Base-by-base conservation (phyloP, 2,329 filamentous ascomycete species). In the Chrysoporthe cubensis region DNA sequence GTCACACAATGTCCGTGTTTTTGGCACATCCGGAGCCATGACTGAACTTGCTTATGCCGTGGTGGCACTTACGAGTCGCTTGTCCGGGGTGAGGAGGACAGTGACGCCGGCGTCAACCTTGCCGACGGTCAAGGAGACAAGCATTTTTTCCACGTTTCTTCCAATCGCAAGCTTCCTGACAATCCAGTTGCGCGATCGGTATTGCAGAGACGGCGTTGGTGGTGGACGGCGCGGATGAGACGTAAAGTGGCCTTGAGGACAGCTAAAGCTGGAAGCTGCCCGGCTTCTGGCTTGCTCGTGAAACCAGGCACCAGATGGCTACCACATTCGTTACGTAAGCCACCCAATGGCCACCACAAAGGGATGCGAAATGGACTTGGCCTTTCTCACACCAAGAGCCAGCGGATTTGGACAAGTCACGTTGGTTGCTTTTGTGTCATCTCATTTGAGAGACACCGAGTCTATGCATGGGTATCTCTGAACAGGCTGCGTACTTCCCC, bases 41-140 rank as follows among this genome's bases (percentile, higher is more conserved):
- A n/a, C 2, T 9, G 52, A 13, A 26, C n/a, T 8, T 44, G 37
- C 42, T 32, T 11, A 26, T 56, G 40, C 37, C 9, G 11, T 5
- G 42, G 21, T 43, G 18, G 2, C 48, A 80, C 90, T 76, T 88
- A 97, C 95, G 75, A 99, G 87, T 78, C 96, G 91, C 82, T 98
- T 98, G 81, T 99, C 96, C 78, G 97, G 92, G 60, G 96, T 99
- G 76, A 99, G 84, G 66, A 99, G 90, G 71, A 99, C 96, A 62
- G 96, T 97, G 78, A 99, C 95, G 81, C 96, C 96, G 76, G 96
- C 96, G 81, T 99, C 96, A 81, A 99, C 96, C 84, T 99, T 99
- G 85, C 96, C 96, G 81, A 99, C 96, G 62, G 95, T 98, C 78
- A 99, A 87, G 73, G 96, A 98, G 81, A 99, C 93, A 77, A 98